Conservation (phyloP, 352 stramenopile genomes). For the Phytophthora colocasiae region DNA sequence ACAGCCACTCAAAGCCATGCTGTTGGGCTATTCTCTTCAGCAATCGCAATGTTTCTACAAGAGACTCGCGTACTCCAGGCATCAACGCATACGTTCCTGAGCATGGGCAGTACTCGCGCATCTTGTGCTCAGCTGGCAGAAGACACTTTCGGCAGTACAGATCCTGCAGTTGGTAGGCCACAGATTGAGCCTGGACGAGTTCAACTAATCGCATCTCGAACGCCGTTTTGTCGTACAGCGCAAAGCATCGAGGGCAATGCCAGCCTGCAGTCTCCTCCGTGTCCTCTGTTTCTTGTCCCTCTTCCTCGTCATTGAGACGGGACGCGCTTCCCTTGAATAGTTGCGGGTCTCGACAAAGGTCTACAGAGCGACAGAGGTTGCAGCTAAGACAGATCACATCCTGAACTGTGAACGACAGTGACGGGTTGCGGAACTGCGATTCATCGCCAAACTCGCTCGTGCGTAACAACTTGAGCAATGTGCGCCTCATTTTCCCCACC, state of each 20-base stretch:
- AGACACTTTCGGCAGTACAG: slow-evolving; percentile 84
- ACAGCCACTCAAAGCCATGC: slow-evolving; percentile 72
- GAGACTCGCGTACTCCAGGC: slow-evolving; percentile 38
- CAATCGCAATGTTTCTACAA: slow-evolving; percentile 69
- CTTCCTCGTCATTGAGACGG: slow-evolving; percentile 29
- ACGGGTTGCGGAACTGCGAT: slow-evolving; percentile 95
- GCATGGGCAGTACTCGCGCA: slow-evolving; percentile 83
- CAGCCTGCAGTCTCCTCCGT: slow-evolving; percentile 46
- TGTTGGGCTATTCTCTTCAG: slow-evolving; percentile 71
- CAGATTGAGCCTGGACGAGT: slow-evolving; percentile 84
- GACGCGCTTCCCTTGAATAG: slow-evolving; percentile 82
- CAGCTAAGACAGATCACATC: slow-evolving; percentile 98
- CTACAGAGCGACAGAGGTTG: slow-evolving; percentile 95
- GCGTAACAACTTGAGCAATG: slow-evolving; percentile 86
- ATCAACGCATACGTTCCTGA: slow-evolving; percentile 70
- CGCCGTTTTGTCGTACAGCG: slow-evolving; percentile 88
- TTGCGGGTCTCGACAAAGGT: slow-evolving; percentile 95
- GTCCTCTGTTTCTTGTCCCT: slow-evolving; percentile 38
- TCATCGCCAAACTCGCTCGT: slow-evolving; percentile 81
- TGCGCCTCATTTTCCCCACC: slow-evolving; percentile 92
- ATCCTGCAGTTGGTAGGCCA: slow-evolving; percentile 95
- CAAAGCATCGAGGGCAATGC: slow-evolving; percentile 94
- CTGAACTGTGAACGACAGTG: slow-evolving; percentile 94
- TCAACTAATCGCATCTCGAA: slow-evolving; percentile 94
- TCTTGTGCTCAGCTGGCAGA: slow-evolving; percentile 76